Evolutionary conservation across 2,329 filamentous ascomycete genomes (phyloP), one percentile per base, ranked within the genome.

Genomic region (Metarhizium sp.): DNA sequence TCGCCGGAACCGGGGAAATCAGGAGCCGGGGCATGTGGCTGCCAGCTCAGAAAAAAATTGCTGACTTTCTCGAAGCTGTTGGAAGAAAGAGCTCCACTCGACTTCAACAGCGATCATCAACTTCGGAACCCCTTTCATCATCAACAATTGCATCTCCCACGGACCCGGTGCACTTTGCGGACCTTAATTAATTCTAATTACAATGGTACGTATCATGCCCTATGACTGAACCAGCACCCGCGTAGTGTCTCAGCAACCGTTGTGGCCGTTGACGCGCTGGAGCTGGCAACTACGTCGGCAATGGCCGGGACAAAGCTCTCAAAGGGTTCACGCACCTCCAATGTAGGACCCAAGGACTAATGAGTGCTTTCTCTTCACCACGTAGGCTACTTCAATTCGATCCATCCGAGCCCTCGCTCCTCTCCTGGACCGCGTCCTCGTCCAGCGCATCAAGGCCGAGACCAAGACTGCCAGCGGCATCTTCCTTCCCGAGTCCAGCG

Each of bases 401-500:
- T 95, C 88, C 73, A 92, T 99, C 84, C 94, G 92, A 78, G 86
- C 86, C 69, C 92, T 99, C 67, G 88, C 87, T 58, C 94, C 94
- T 60, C 92, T 99, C 64, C 86, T 99, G 75, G 94, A 99, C 85
- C 92, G 94, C 67, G 91, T 99, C 66, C 87, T 99, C 62, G 90
- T 99, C 65, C 94, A 99, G 85, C 90, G 94, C 76, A 78, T 96
- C 78, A 97, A 97, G 81, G 89, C 92, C 68, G 92, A 97, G 78
- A 75, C 91, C 71, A 96, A 96, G 83, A 99, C 94, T 51, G 91
- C 94, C 66, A 86, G 86, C 69, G 94, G 94, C 68, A 96, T 99
- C 81, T 96, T 95, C 82, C 88, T 99, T 62, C 94, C 94, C 65
- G 94, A 99, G 80, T 92, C 87, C 59, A 89, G 87, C 68, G 90